Conservation (phyloP, 768 basidiomycete species). For the Suillus lakei region DNA sequence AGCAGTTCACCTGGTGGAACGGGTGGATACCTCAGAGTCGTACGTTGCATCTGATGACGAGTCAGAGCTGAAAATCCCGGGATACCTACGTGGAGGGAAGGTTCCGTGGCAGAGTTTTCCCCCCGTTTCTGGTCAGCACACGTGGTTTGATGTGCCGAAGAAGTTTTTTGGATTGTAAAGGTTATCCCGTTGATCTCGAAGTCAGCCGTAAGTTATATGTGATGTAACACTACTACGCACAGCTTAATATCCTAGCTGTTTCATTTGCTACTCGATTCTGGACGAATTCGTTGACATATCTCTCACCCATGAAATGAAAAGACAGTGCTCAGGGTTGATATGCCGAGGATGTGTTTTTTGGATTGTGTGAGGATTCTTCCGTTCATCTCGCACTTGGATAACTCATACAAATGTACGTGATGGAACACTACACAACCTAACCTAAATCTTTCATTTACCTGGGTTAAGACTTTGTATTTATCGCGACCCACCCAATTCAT, state of each 20-base stretch:
- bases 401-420: neutral
- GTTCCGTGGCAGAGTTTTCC: constrained; percentile 11
- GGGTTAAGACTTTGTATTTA: neutral
- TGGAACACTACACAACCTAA: neutral
- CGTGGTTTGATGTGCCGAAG: constrained; percentile 24
- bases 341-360: constrained; percentile 25
- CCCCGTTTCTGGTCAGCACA: constrained; percentile 8
- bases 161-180: constrained; percentile 30
- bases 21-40: constrained; percentile 12
- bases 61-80: constrained; percentile 51
- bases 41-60: constrained; percentile 30
- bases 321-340: constrained; percentile 16
- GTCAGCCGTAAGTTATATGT: constrained; percentile 1
- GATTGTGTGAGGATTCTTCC: constrained; percentile 20
- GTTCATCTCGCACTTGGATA: neutral
- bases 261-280: neutral
- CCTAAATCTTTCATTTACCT: neutral
- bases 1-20: neutral
- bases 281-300: neutral
- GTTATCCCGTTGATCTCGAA: constrained; percentile 1
- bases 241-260: neutral
- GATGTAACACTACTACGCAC: neutral
- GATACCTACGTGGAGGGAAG: constrained; percentile 47
- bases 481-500: neutral
- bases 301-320: neutral